Percentiles rank a stretch among this genome's conserved stretches.
Conservation (phyloP, 768 basidiomycete genomes). For the Crepidotus variabilis region DNA sequence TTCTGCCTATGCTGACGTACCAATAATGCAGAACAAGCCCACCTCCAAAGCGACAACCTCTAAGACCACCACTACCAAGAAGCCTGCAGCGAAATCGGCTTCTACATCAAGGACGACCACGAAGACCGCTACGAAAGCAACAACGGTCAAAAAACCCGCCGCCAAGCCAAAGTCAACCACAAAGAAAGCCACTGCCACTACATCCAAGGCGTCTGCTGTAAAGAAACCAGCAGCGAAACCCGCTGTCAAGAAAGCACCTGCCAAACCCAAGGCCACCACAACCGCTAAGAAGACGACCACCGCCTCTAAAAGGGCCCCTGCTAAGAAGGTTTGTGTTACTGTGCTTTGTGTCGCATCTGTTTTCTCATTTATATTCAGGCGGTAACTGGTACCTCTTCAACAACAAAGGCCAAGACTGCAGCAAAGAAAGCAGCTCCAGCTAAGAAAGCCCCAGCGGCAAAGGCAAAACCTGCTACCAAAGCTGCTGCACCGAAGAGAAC, state of each 20-base stretch:
- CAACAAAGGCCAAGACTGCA: constrained; percentile 39
- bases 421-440: constrained; percentile 30
- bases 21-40: constrained; percentile 30
- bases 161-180: constrained; percentile 28
- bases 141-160: constrained; percentile 26
- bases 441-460: constrained; percentile 27
- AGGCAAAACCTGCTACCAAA: constrained; percentile 32
- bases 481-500: constrained; percentile 32
- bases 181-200: constrained; percentile 34
- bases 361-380: constrained; percentile 22
- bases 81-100: constrained; percentile 29
- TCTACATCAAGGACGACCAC: constrained; percentile 24
- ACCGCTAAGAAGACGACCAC: constrained; percentile 33
- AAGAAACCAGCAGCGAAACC: constrained; percentile 1
- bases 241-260: not conserved
- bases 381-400: constrained; percentile 37
- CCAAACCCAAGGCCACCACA: constrained; percentile 23
- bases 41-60: constrained; percentile 20
- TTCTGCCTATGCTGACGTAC: constrained; percentile 6
- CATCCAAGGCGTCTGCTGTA: constrained; percentile 22
- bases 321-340: constrained; percentile 32
- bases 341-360: not conserved
- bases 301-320: constrained; percentile 31
- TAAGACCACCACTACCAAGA: constrained; percentile 20
- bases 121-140: constrained; percentile 20